These are phyloP conservation scores for Selaginella moellendorffii DNA, from an alignment of 75 land plant species.

Conservation along the genomic window DNA sequence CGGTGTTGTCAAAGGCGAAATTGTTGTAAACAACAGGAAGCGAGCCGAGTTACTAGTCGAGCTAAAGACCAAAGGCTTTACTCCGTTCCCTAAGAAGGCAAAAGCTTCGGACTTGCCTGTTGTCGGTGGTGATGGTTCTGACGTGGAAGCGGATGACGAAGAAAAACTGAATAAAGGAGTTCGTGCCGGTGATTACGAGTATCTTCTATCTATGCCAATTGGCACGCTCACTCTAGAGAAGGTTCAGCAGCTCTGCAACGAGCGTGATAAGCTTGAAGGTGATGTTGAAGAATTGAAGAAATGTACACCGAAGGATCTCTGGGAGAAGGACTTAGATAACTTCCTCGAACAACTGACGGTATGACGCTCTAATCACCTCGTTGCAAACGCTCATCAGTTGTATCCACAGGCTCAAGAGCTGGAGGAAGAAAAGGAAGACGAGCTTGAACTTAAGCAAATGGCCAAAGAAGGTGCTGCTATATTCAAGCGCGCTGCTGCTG, in stretches of 20 bases:
- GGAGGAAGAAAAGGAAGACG: constrained; percentile 32
- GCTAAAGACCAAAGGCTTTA: constrained; percentile 61
- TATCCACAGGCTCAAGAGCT: constrained; percentile 22
- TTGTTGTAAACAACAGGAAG: constrained; percentile 80
- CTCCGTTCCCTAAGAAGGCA: constrained; percentile 83
- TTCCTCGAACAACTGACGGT: constrained; percentile 54
- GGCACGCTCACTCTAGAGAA: constrained; percentile 74
- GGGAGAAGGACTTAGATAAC: constrained; percentile 73
- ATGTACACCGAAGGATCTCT: constrained; percentile 53
- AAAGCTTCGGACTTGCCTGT: constrained; percentile 41
- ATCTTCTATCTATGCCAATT: constrained; percentile 81
- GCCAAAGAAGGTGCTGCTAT: constrained; percentile 23
- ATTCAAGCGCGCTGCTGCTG: constrained; percentile 12
- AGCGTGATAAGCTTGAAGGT: constrained; percentile 41
- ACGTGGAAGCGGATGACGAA: constrained; percentile 20
- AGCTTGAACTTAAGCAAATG: constrained; percentile 20
- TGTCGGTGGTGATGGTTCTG: constrained; percentile 38
- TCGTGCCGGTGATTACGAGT: constrained; percentile 63
- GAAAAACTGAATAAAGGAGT: constrained; percentile 29
- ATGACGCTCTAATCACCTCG: constrained; percentile 9
- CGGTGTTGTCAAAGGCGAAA: constrained; percentile 71
- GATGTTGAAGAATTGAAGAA: constrained; percentile 57
- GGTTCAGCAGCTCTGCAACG: constrained; percentile 50
- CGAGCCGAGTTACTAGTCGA: constrained; percentile 65
- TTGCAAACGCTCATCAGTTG: neutral